Conservation (phyloP, 2,329 filamentous ascomycete genomes). For the Colletotrichum somersetense region DNA sequence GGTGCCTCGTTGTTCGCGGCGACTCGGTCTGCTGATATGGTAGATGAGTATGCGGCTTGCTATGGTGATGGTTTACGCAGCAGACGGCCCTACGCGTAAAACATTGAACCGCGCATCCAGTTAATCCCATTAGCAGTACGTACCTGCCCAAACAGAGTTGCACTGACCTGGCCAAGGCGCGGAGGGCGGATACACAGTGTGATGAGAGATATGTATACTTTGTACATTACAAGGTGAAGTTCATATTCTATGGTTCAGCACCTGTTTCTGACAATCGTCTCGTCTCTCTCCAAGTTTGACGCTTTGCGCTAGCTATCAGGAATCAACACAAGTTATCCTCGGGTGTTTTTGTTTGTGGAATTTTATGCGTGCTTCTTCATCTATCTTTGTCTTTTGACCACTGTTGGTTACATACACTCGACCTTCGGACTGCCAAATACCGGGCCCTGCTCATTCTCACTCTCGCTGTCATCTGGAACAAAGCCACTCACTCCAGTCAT, state of each 20-base stretch:
- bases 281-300: not conserved
- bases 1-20: not conserved
- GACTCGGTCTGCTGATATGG: not conserved
- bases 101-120: not conserved
- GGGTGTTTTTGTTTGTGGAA: not conserved
- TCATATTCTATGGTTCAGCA: not conserved
- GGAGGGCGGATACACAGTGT: constrained; percentile 2
- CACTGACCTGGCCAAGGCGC: not conserved
- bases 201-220: not conserved
- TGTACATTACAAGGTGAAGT: not conserved
- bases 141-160: not conserved
- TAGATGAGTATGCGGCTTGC: not conserved
- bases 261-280: not conserved
- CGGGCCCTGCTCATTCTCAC: not conserved
- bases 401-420: too few species aligned
- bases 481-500: not conserved
- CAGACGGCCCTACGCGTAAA: not conserved
- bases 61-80: not conserved
- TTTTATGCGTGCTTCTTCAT: not conserved
- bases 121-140: not conserved
- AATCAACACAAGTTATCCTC: not conserved
- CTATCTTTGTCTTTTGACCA: not conserved
- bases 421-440: too few species aligned
- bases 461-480: not conserved
- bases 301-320: not conserved